Conservation (phyloP, 305 asterid species). For the Ajuga reptans region DNA sequence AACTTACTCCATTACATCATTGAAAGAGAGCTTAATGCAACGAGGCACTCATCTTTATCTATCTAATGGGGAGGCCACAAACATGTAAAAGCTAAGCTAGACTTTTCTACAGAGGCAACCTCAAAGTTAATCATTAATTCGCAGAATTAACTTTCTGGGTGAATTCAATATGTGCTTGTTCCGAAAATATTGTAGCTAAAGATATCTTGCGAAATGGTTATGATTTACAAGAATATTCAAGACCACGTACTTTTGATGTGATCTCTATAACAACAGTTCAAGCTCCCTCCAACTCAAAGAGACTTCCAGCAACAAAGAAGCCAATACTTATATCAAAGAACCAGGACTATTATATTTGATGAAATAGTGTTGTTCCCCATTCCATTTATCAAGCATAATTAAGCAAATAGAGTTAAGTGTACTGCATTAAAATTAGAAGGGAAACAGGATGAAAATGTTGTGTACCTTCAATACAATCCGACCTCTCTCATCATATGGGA, state of each 20-base stretch:
- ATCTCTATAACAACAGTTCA: neutral
- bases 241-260: neutral
- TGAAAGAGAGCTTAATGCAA: conserved; percentile 3
- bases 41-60: conserved; percentile 5
- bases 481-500: conserved; percentile 89
- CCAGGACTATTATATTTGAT: neutral
- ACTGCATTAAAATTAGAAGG: neutral
- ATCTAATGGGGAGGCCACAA: neutral
- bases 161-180: neutral
- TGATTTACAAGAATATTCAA: neutral
- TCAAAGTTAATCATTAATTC: neutral
- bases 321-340: neutral
- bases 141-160: neutral
- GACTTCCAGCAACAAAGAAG: neutral
- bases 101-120: neutral
- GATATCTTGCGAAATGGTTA: neutral
- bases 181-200: neutral
- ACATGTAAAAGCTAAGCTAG: neutral
- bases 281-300: neutral
- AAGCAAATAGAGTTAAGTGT: neutral
- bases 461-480: conserved; percentile 88
- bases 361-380: neutral
- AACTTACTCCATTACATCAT: neutral
- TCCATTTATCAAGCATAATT: conserved; percentile 7
- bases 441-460: conserved; percentile 12